phyloP scores from a whole-genome alignment of 208 protist species.

The Perkinsela sp. region DNA sequence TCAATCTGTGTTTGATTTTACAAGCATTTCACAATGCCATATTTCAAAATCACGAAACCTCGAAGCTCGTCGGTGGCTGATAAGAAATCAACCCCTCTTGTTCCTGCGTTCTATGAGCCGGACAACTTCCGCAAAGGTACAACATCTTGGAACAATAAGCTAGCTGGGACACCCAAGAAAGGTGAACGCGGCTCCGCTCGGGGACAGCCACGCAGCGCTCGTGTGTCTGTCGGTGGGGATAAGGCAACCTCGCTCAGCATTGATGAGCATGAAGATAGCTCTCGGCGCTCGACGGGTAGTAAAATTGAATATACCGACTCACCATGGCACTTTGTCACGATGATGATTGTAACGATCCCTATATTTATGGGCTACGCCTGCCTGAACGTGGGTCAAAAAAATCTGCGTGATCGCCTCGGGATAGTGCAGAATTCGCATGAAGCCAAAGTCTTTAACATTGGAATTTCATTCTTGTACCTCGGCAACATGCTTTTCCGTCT shows the following conservation, averaged over 20 bases:
- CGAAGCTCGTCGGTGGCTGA: not conserved
- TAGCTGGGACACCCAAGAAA: not conserved
- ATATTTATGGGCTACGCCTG: conserved; percentile 6
- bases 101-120: not conserved
- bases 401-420: conserved; percentile 4
- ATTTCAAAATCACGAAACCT: conserved; percentile 1
- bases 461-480: conserved; percentile 3
- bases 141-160: not conserved
- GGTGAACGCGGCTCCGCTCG: not conserved
- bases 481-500: conserved; percentile 5
- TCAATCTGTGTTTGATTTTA: too few relatives aligned
- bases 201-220: not conserved
- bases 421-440: conserved; percentile 1
- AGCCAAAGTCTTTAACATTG: conserved; percentile 4
- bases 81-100: not conserved
- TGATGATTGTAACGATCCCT: conserved; percentile 5
- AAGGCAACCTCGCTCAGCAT: not conserved
- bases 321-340: not conserved
- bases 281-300: not conserved
- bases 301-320: not conserved
- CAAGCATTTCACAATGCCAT: not conserved
- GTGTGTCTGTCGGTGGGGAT: not conserved
- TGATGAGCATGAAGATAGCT: not conserved
- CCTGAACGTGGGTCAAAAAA: conserved; percentile 1
- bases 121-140: not conserved